Percentiles rank a stretch among this genome's conserved stretches.
phyloP scores from a whole-genome alignment of 2,329 filamentous ascomycete species.

The Pseudogymnoascus sp. region DNA sequence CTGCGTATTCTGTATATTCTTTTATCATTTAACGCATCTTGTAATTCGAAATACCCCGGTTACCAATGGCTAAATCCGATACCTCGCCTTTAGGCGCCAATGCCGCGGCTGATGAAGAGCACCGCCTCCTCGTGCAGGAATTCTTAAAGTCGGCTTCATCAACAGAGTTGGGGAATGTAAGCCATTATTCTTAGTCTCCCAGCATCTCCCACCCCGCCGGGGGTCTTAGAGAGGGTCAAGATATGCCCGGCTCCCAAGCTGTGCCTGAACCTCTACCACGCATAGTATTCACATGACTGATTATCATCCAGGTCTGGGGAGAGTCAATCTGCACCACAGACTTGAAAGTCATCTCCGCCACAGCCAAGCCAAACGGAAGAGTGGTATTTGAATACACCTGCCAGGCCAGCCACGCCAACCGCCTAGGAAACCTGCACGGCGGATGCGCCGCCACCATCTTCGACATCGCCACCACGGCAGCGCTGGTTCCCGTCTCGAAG shows the following conservation, averaged over 20 bases:
- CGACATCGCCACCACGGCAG: slow-evolving; percentile 57
- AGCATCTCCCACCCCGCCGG: neutral
- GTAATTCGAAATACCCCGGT: neutral
- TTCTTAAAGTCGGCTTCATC: neutral
- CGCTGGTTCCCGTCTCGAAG: slow-evolving; percentile 49
- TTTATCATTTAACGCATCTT: neutral
- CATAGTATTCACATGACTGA: slow-evolving; percentile 5
- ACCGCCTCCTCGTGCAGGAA: neutral
- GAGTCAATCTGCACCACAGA: slow-evolving; percentile 18
- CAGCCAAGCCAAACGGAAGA: slow-evolving; percentile 20
- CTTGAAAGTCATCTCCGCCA: slow-evolving; percentile 24
- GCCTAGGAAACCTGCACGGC: slow-evolving; percentile 51
- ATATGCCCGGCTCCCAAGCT: slow-evolving; percentile 12
- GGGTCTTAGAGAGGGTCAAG: neutral
- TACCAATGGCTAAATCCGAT: slow-evolving; percentile 1
- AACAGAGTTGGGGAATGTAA: slow-evolving; percentile 4
- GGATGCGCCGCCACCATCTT: slow-evolving; percentile 61
- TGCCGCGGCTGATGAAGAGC: neutral
- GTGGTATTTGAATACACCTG: slow-evolving; percentile 42
- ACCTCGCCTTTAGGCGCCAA: neutral
- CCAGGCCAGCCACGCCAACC: slow-evolving; percentile 47
- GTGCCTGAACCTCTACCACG: neutral
- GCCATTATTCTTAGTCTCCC: neutral
- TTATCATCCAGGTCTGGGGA: slow-evolving; percentile 26
- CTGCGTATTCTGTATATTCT: neutral